Percentiles rank a stretch among this genome's conserved stretches.
phyloP scores from a whole-genome alignment of 768 basidiomycete species.

The Amanita fuliginea region DNA sequence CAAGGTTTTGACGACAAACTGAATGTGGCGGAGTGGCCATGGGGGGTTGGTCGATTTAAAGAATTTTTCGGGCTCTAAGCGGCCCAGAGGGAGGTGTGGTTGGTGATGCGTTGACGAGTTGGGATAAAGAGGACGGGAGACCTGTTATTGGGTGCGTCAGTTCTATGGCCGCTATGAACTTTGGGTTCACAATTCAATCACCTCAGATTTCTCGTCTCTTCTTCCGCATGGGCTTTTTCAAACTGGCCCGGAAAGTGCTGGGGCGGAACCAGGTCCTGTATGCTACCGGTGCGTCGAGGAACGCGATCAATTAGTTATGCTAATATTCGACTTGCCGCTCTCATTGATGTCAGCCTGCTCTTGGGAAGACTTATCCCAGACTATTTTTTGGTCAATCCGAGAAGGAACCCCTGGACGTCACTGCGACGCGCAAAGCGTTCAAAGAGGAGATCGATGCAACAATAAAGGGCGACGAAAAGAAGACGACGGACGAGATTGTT shows the following conservation, averaged over 20 bases:
- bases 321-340: slow-evolving; percentile 35
- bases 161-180: slow-evolving; percentile 87
- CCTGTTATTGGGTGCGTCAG: slow-evolving; percentile 83
- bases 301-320: no score
- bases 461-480: slow-evolving; percentile 27
- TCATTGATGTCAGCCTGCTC: slow-evolving; percentile 88
- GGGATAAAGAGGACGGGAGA: slow-evolving; percentile 58
- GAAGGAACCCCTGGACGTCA: slow-evolving; percentile 70
- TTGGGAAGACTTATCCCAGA: slow-evolving; percentile 83
- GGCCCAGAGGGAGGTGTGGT: slow-evolving; percentile 96
- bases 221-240: slow-evolving; percentile 82
- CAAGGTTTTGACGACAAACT: slow-evolving; percentile 73
- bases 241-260: slow-evolving; percentile 88
- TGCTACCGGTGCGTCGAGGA: slow-evolving; percentile 59
- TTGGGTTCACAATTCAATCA: slow-evolving; percentile 84
- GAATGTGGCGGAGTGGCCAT: slow-evolving; percentile 62
- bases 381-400: slow-evolving; percentile 90
- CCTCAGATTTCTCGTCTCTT: slow-evolving; percentile 84
- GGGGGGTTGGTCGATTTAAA: slow-evolving; percentile 71
- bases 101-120: slow-evolving; percentile 87
- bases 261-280: slow-evolving; percentile 87
- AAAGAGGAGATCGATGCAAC: slow-evolving; percentile 60
- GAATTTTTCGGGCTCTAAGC: slow-evolving; percentile 83
- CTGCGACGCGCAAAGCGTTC: slow-evolving; percentile 59
- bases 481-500: slow-evolving; percentile 74